Evolutionary conservation across 192 early-diverging fungal species (phyloP), one percentile per base, ranked within the genome.

Genomic region (Phycomyces blakesleeanus): DNA sequence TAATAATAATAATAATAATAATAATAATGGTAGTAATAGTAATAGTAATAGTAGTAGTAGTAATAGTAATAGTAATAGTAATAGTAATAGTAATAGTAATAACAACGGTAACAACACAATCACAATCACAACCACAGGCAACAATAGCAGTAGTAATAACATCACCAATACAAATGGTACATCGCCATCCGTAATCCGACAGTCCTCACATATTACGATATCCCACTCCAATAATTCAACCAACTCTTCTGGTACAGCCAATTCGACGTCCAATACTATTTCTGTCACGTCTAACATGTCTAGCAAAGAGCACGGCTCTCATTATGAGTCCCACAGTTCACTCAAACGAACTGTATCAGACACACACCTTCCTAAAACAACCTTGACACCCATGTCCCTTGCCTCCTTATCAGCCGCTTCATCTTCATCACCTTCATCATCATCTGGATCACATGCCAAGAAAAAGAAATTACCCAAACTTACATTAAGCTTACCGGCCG

Each of bases 391-490:
- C 2, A 47, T 47, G 44, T 47, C 44, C 12, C 44, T 47, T 3
- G 44, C 44, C 18, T 47, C 44, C 12, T 12, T 47, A 18, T 47
- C 44, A n/a, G 44, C 29, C 29, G 29, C 29, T 7, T 34, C 29
- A 5, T 34, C 29, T 34, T 34, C 29, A 2, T 34, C 29, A 5
- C n/a, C n/a, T n/a, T n/a, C n/a, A n/a, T n/a, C 40, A 41, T 47
- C 44, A 6, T 47, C 44, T 47, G 44, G 44, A 41, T 14, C 52
- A 2, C 29, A 24, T 16, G 7, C 25, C 47, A 64, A 59, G 22
- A 60, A 60, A 41, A 57, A 29, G 22, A 58, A 59, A 44, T 16
- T 50, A 1, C 61, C 50, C 10, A 68, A 68, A 8, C 40, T 68
- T 27, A 63, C 61, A 9, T n/a, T 73, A 3, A 73, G 57, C 14